Conservation (phyloP, 176 grass and related monocot species). For the Ampelocalamus luodianensis region DNA sequence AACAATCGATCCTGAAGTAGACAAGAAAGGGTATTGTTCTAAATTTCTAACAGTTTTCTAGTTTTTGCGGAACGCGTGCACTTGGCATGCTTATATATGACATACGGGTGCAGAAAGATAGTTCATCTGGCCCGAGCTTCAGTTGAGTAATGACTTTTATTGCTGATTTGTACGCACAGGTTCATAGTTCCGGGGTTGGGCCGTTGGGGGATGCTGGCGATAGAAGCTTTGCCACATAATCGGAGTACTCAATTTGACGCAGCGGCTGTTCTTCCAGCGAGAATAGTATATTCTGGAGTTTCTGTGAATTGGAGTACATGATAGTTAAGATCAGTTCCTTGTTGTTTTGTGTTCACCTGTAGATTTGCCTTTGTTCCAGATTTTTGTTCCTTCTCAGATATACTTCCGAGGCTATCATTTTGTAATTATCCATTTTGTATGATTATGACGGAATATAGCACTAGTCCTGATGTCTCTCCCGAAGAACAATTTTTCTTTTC, state of each 20-base stretch:
- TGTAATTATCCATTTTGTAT: slow-evolving; percentile 44
- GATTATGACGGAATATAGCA: not conserved
- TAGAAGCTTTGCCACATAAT: slow-evolving; percentile 80
- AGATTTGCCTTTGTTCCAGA: slow-evolving; percentile 20
- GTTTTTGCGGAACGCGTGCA: not conserved
- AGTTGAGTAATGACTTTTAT: not conserved
- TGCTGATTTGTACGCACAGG: slow-evolving; percentile 52
- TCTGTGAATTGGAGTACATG: slow-evolving; percentile 4
- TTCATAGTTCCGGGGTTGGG: slow-evolving; percentile 86
- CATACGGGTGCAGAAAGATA: not conserved
- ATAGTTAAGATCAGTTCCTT: not conserved
- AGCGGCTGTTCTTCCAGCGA: not conserved
- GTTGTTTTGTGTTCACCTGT: not conserved
- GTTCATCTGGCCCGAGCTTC: not conserved
- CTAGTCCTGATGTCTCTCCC: not conserved
- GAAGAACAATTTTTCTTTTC: not conserved
- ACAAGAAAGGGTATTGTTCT: slow-evolving; percentile 90
- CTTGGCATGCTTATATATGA: not conserved
- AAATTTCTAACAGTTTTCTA: not conserved
- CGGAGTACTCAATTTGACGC: slow-evolving; percentile 15
- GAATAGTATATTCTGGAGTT: slow-evolving; percentile 15
- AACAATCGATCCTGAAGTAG: slow-evolving; percentile 89
- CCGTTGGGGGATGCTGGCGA: slow-evolving; percentile 96
- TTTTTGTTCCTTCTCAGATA: slow-evolving; percentile 3
- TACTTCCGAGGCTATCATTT: not conserved